Conservation (phyloP, 495 filamentous ascomycete genomes). For the Achaetomiella virescens region DNA sequence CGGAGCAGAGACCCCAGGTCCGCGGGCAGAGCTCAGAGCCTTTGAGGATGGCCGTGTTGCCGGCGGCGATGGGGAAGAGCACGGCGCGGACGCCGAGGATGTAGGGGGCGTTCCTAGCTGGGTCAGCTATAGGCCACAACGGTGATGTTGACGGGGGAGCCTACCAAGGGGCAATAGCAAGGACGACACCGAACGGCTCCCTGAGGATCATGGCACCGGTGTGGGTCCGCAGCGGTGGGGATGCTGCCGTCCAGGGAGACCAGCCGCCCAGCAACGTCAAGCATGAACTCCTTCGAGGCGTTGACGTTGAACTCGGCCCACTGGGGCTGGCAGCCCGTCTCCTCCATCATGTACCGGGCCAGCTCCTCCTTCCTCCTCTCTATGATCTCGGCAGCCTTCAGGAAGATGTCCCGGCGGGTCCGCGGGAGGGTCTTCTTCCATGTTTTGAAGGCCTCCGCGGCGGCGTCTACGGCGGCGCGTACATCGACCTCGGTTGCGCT, state of each 20-base stretch:
- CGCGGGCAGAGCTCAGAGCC: conserved; percentile 66
- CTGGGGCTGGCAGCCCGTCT: conserved; percentile 54
- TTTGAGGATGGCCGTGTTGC: conserved; percentile 58
- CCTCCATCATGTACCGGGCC: conserved; percentile 54
- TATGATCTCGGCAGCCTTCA: conserved; percentile 65
- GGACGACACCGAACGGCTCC: conserved; percentile 75
- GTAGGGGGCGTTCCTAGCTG: conserved; percentile 63
- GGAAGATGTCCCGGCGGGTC: conserved; percentile 62
- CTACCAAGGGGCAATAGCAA: conserved; percentile 82
- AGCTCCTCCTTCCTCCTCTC: conserved; percentile 57
- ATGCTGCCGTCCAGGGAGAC: conserved; percentile 54
- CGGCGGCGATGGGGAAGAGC: conserved; percentile 71
- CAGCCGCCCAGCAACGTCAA: conserved; percentile 67
- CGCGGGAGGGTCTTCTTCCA: conserved; percentile 62
- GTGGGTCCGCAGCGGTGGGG: conserved; percentile 48
- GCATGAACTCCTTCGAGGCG: conserved; percentile 52
- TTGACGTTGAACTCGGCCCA: conserved; percentile 61
- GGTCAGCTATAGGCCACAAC: conserved; percentile 19
- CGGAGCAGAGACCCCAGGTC: conserved; percentile 60
- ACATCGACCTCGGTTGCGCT: conserved; percentile 60
- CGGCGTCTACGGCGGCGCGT: conserved; percentile 54
- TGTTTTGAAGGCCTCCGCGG: conserved; percentile 59
- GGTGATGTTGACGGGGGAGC: background rate
- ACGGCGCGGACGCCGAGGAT: conserved; percentile 64
- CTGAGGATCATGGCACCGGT: conserved; percentile 64